Evolutionary conservation across 257 asterid species (phyloP), one percentile per base, ranked within the genome.

Genomic region (Schizonepeta tenuifolia): DNA sequence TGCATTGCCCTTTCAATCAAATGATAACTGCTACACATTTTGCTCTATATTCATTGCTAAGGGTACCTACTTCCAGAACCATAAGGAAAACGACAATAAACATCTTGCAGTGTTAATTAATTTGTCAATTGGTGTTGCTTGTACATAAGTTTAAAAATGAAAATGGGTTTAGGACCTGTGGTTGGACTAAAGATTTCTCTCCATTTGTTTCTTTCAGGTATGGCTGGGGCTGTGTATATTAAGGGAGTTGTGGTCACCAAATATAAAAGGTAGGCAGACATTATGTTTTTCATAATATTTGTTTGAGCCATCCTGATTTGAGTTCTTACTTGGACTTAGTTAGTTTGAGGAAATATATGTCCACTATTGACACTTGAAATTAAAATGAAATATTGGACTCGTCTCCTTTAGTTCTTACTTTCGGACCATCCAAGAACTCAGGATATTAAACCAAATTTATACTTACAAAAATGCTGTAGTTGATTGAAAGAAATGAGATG

Each of bases 201-300:
- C 56, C 35, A 18, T 70, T 55, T 65, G 41, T 26, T 33, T 46
- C 59, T 62, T 72, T 49, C 75, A 95, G 99, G 99, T 51, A 95
- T 95, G 99, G 82, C 99, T n/a, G 99, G 99, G 75, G 99, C 99
- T 68, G 83, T 95, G 60, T 90, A 92, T 70, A 90, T 95, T 72
- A 95, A 95, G 76, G 99, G 99, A 77, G 91, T 95, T 76, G 99
- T 92, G 1, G 87, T 95, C 75, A 90, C 99, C 55, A 92, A 90
- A 67, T 95, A 95, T 77, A 92, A 90, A 81, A 83, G 98, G 99
- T 87, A 73, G 78, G 83, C 55, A 14, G 4, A 8, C 38, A 17
- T 64, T 41, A 12, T 64, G 1, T 41, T 43, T 8, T 14, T 22
- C 70, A 41, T 7, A 13, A 22, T 24, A 7, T 3, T 9, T 69